Percentiles rank a stretch among this genome's conserved stretches.
These are phyloP conservation scores for Vitis hybrid DNA, from an alignment of 177 flowering plant genomes.

Conservation along the genomic window DNA sequence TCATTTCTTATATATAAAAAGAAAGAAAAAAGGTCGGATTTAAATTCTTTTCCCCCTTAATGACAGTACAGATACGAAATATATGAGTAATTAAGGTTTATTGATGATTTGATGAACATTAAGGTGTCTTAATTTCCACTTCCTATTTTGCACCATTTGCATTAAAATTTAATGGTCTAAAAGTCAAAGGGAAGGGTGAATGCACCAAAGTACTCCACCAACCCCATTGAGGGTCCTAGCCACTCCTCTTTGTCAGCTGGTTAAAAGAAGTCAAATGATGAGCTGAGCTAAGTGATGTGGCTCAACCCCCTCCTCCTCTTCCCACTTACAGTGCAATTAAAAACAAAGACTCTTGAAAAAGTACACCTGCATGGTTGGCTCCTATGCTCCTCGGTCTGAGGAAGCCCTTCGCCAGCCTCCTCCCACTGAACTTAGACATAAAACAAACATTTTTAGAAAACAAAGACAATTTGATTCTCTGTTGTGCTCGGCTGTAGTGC, in stretches of 20 bases:
- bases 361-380: neutral
- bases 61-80: too few relatives aligned
- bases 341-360: neutral
- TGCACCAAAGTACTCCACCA: neutral
- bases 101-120: too few relatives aligned
- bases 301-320: neutral
- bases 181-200: neutral
- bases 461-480: too few relatives aligned
- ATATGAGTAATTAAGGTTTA: too few relatives aligned
- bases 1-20: too few relatives aligned
- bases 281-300: neutral
- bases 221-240: neutral
- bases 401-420: neutral
- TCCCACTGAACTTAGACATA: too few relatives aligned
- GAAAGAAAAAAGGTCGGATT: too few relatives aligned
- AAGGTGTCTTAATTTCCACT: too few relatives aligned
- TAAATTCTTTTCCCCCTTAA: too few relatives aligned
- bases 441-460: too few relatives aligned
- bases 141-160: too few relatives aligned
- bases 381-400: neutral
- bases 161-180: too few relatives aligned
- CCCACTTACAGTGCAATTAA: neutral
- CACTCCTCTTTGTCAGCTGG: neutral
- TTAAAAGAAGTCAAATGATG: neutral
- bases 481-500: conserved; percentile 1